Percentiles rank a stretch among this genome's conserved stretches.
These are phyloP conservation scores for Pichia membranifaciens DNA, from an alignment of 805 yeast genomes.

Conservation along the genomic window DNA sequence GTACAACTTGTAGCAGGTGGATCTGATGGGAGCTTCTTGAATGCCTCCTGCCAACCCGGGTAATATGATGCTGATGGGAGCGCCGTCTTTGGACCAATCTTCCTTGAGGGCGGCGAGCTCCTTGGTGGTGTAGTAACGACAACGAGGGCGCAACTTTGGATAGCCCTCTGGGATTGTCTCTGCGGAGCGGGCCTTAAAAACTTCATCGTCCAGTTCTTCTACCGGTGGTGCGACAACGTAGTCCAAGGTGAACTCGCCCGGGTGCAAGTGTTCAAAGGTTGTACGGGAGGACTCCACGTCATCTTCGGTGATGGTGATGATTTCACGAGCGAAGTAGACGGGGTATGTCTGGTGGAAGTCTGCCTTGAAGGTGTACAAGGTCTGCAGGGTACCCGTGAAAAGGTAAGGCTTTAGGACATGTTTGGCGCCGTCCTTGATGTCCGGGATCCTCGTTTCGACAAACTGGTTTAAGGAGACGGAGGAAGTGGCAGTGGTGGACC, in stretches of 20 bases:
- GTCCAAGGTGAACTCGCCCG: constrained; percentile 45
- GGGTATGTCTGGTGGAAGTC: constrained; percentile 37
- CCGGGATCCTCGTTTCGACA: constrained; percentile 35
- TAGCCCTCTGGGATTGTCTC: constrained; percentile 45
- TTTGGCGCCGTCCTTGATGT: constrained; percentile 33
- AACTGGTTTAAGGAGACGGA: constrained; percentile 29
- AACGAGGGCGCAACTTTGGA: constrained; percentile 64
- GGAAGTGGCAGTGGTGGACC: constrained; percentile 10
- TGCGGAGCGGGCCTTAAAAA: constrained; percentile 27
- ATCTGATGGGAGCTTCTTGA: constrained; percentile 65
- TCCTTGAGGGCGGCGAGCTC: constrained; percentile 34
- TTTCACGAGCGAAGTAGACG: constrained; percentile 41
- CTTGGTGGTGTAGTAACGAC: constrained; percentile 49
- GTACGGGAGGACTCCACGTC: constrained; percentile 7
- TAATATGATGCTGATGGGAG: constrained; percentile 55
- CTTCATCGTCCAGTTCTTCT: constrained; percentile 16
- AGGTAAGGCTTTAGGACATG: constrained; percentile 41
- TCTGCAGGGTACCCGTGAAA: constrained; percentile 45
- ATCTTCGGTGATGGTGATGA: constrained; percentile 31
- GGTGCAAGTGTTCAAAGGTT: constrained; percentile 16
- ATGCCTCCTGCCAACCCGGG: constrained; percentile 82
- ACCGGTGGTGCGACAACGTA: constrained; percentile 35
- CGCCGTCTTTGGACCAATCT: constrained; percentile 32
- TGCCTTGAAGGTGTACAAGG: constrained; percentile 41
- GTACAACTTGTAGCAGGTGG: constrained; percentile 42